A percentile compares a stretch with the other conserved stretches of the same genome.
These are phyloP conservation scores for Kuraishia molischiana DNA, from an alignment of 805 yeast genomes.

Conservation along the genomic window DNA sequence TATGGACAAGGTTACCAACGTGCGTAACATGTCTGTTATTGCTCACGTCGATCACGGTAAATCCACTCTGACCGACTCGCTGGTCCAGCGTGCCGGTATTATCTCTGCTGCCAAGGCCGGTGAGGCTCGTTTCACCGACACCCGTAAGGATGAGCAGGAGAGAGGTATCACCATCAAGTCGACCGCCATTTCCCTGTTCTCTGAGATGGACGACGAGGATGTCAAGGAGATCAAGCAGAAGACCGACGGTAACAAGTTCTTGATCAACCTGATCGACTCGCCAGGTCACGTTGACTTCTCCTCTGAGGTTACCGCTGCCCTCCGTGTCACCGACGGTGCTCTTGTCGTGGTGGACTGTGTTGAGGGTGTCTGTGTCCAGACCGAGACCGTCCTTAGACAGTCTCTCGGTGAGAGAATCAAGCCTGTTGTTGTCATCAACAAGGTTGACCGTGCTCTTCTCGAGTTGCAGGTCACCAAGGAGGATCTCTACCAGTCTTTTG, in stretches of 20 bases:
- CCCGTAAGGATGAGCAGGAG: conserved; percentile 99
- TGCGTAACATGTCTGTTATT: conserved; percentile 99
- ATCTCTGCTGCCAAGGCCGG: conserved; percentile 99
- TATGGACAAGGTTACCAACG: conserved; percentile 99
- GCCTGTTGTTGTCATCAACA: conserved; percentile 98
- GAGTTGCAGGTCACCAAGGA: conserved; percentile 99
- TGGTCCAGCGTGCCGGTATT: conserved; percentile 99
- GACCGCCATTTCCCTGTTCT: conserved; percentile 93
- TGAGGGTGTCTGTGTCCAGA: conserved; percentile 99
- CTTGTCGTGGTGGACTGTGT: conserved; percentile 98
- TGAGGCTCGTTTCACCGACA: conserved; percentile 99
- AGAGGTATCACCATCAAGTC: conserved; percentile 99
- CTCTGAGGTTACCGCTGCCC: conserved; percentile 99
- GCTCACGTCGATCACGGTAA: conserved; percentile 99
- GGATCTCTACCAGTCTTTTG: conserved; percentile 95
- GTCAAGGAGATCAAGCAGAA: conserved; percentile 85
- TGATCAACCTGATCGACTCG: conserved; percentile 96
- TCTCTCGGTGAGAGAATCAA: conserved; percentile 98
- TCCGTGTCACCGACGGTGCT: conserved; percentile 99
- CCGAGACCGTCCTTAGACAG: conserved; percentile 99
- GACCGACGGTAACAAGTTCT: conserved; percentile 88
- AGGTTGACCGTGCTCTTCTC: conserved; percentile 98
- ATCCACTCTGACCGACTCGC: conserved; percentile 97
- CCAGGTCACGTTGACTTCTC: conserved; percentile 99
- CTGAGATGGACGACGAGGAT: conserved; percentile 81